These are phyloP conservation scores for Camellia sinensis DNA, from an alignment of 148 eudicot species.

Conservation along the genomic window DNA sequence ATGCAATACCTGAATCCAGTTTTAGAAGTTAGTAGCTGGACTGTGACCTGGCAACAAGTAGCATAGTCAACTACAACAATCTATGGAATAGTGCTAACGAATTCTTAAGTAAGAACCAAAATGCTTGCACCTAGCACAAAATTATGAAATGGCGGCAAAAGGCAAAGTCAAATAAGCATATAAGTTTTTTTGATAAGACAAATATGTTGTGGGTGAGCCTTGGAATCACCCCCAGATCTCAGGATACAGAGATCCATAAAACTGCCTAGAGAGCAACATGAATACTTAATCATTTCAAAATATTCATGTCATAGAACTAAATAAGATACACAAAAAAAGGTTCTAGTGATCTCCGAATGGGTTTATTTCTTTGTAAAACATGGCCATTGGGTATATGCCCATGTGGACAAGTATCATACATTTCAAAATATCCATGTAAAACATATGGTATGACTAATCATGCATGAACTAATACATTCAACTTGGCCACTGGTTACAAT, in stretches of 20 bases:
- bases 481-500: too few relatives aligned
- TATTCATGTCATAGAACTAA: too few relatives aligned
- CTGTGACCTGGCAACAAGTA: conserved; percentile 66
- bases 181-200: neutral
- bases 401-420: neutral
- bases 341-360: neutral
- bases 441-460: too few relatives aligned
- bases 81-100: neutral
- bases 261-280: too few relatives aligned
- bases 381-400: neutral
- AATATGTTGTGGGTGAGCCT: neutral
- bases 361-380: neutral
- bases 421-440: too few relatives aligned
- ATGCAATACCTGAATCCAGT: conserved; percentile 83
- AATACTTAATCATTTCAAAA: too few relatives aligned
- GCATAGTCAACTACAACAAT: conserved; percentile 16
- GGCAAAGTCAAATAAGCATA: neutral
- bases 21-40: conserved; percentile 91
- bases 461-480: too few relatives aligned
- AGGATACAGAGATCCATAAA: neutral
- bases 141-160: neutral
- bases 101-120: neutral
- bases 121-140: neutral
- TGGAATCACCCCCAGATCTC: neutral
- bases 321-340: too few relatives aligned